Evolutionary conservation across 2,329 filamentous ascomycete species (phyloP).

Genomic region (Tympanopsis confertula): DNA sequence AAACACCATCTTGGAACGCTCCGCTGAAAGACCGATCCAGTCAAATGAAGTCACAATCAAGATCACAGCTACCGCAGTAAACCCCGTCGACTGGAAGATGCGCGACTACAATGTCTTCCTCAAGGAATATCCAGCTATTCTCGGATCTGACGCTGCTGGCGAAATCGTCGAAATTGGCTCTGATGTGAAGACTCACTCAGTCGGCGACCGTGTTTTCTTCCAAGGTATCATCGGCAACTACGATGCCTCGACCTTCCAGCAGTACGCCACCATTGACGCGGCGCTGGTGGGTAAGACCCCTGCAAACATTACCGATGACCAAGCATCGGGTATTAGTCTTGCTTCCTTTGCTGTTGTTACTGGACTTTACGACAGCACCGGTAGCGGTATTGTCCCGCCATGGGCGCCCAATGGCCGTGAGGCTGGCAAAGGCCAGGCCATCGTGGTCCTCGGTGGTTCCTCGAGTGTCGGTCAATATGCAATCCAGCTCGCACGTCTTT

Average conservation of each 20-base stretch:
- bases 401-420: conserved; percentile 12
- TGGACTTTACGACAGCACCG: conserved; percentile 10
- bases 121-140: conserved; percentile 6
- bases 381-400: conserved; percentile 13
- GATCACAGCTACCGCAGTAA: conserved; percentile 16
- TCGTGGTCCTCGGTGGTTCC: conserved; percentile 19
- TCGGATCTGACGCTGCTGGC: conserved; percentile 13
- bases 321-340: conserved; percentile 14
- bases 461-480: conserved; percentile 20
- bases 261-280: conserved; percentile 20
- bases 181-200: conserved; percentile 7
- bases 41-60: conserved; percentile 9
- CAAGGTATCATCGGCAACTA: conserved; percentile 17
- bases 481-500: conserved; percentile 18
- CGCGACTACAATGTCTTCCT: conserved; percentile 13
- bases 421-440: conserved; percentile 9
- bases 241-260: conserved; percentile 19
- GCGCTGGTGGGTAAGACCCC: conserved; percentile 18
- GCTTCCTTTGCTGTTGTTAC: conserved; percentile 9
- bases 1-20: background rate
- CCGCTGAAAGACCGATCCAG: background rate
- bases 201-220: conserved; percentile 19
- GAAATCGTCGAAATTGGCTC: conserved; percentile 8
- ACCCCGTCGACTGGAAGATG: conserved; percentile 22
- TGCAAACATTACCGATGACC: conserved; percentile 12